phyloP scores from a whole-genome alignment of 2,329 filamentous ascomycete genomes.

The Colletotrichum tanaceti region DNA sequence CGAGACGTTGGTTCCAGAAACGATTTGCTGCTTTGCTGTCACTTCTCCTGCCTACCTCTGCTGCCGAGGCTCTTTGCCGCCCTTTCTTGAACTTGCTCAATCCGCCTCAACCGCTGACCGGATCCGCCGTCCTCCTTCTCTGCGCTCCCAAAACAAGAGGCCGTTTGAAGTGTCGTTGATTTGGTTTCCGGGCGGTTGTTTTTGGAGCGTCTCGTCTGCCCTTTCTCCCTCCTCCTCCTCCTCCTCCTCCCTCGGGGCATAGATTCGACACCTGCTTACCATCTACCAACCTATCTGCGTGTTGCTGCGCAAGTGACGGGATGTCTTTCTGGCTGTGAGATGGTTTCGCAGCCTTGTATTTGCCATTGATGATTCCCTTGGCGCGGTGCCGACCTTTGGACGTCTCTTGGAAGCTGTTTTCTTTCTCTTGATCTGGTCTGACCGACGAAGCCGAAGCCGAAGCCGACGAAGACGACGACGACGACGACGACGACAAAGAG shows the following conservation, averaged over 20 bases:
- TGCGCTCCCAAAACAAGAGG: not conserved
- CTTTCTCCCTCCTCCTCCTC: too few relatives aligned
- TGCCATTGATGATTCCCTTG: conserved; percentile 10
- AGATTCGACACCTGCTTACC: not conserved
- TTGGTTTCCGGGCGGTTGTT: not conserved
- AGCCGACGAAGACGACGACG: too few relatives aligned
- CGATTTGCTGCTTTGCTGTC: not conserved
- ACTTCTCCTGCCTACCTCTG: not conserved
- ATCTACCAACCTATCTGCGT: too few relatives aligned
- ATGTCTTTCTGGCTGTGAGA: not conserved
- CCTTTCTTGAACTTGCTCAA: conserved; percentile 42
- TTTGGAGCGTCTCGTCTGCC: too few relatives aligned
- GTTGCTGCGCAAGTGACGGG: conserved; percentile 5
- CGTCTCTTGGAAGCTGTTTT: not conserved
- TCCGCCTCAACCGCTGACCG: conserved; percentile 29
- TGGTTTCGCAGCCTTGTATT: not conserved
- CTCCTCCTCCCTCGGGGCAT: not conserved
- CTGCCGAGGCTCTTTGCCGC: conserved; percentile 19
- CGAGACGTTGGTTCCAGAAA: not conserved
- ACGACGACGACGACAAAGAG: too few relatives aligned
- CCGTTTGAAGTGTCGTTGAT: not conserved
- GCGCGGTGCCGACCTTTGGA: not conserved
- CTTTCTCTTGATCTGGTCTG: not conserved
- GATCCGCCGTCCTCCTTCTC: not conserved
- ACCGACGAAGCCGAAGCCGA: too few relatives aligned